Evolutionary conservation across 306 rosid species (phyloP).

Genomic region (Gleditsia sinensis): DNA sequence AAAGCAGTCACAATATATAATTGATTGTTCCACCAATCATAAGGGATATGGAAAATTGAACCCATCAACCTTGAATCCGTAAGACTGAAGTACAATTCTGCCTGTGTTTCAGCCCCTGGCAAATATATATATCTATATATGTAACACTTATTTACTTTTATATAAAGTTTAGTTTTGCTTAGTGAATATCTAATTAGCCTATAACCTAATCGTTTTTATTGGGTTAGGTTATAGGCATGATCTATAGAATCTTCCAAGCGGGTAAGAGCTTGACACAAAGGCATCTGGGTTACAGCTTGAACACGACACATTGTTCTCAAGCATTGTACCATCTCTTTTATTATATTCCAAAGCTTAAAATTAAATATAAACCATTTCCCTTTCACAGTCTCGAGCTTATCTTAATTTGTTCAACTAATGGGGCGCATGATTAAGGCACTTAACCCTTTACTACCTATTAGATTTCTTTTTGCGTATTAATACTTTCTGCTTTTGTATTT

Average conservation of each 20-base stretch:
- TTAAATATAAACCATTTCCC: not conserved
- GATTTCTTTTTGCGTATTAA: not conserved
- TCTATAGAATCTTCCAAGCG: slow-evolving; percentile 44
- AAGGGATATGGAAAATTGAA: not conserved
- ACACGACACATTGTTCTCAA: slow-evolving; percentile 40
- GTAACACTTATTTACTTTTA: not conserved
- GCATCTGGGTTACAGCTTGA: slow-evolving; percentile 19
- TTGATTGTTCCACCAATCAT: slow-evolving; percentile 6
- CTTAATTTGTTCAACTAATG: slow-evolving; percentile 46
- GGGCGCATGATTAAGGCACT: slow-evolving; percentile 41
- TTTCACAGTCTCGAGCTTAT: slow-evolving; percentile 27
- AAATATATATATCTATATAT: not conserved
- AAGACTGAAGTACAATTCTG: slow-evolving; percentile 29
- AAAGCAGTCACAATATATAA: not conserved
- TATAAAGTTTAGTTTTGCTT: slow-evolving; percentile 22
- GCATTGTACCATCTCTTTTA: slow-evolving; percentile 36
- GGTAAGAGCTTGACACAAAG: slow-evolving; percentile 38
- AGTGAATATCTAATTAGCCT: slow-evolving; percentile 26
- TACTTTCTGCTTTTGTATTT: slow-evolving; percentile 1
- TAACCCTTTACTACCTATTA: too few relatives aligned
- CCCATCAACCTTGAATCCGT: slow-evolving; percentile 19
- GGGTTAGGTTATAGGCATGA: slow-evolving; percentile 64
- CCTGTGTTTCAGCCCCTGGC: not conserved
- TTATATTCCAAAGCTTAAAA: not conserved
- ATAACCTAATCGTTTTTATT: slow-evolving; percentile 18